Evolutionary conservation across 352 stramenopile species (phyloP).

Genomic region (Globisporangium apiculatum): DNA sequence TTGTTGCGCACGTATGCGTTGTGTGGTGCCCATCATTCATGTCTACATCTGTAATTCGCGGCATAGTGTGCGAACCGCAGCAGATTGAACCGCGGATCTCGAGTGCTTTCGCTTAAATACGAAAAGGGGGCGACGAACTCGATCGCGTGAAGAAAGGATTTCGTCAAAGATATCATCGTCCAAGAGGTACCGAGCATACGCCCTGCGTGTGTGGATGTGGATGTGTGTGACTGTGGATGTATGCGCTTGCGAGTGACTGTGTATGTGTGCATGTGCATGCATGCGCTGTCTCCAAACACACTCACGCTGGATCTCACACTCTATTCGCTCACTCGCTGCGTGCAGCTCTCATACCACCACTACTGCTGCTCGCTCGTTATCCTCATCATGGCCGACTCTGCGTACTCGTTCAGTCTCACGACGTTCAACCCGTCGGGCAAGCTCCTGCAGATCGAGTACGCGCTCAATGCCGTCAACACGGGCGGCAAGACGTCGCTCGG

Average conservation of each 20-base stretch:
- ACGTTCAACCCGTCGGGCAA: constrained; percentile 99
- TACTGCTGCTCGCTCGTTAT: background rate
- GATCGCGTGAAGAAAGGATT: background rate
- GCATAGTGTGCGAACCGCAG: no score
- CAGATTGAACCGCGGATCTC: no score
- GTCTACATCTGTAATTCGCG: no score
- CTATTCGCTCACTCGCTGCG: no score
- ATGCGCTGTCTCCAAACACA: constrained; percentile 1
- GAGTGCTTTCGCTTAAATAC: no score
- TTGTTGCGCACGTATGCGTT: background rate
- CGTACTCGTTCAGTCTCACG: constrained; percentile 99
- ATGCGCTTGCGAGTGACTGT: background rate
- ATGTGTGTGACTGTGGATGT: background rate
- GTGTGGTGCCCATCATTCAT: no score
- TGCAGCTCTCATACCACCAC: background rate
- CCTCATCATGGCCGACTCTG: constrained; percentile 91
- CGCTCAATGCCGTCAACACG: constrained; percentile 96
- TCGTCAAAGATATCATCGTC: constrained; percentile 1
- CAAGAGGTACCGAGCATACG: background rate
- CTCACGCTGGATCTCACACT: background rate
- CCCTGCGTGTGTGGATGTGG: background rate
- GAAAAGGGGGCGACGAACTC: no score
- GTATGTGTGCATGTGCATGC: background rate
- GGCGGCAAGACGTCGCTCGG: constrained; percentile 97
- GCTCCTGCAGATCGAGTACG: constrained; percentile 99